Base-by-base conservation (phyloP, 176 grass and related monocot genomes). In the Carex myosuroides region DNA sequence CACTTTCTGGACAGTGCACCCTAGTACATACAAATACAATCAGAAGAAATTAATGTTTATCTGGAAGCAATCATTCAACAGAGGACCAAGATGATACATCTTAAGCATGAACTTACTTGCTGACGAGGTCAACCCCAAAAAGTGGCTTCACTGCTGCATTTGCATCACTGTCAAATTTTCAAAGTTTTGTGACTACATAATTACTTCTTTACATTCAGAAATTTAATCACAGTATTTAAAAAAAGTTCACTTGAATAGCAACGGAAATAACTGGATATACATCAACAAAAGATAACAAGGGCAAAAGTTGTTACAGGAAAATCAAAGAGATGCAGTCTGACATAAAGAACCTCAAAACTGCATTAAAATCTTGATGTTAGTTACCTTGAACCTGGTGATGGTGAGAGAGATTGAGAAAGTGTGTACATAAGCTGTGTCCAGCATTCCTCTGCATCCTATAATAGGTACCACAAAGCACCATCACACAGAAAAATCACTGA, bases 381-480 rank as follows among this genome's bases (percentile, higher is more conserved):
- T 82, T 85, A 99, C 97, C 97, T 99, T 83, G 87, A 74, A 69
- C 91, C 91, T 89, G 93, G 87, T 67, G 91, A 66, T 12, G 35
- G 44, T 74, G 50, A 87, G 84, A 99, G 91, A 88, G 97, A 92
- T 84, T 99, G 93, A 92, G 97, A 96, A 85, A 99, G 91, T 39
- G 97, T 94, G 84, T 95, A 99, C 81, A 96, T 87, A 54, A 99
- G 63, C 79, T 99, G 97, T 17, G 97, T 90, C 97, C 97, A 99
- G 83, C 97, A 99, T 88, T 99, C 97, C 86, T 99, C 97, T 79
- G 97, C 97, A 88, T 99, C 97, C 97, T 99, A 81, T 32, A 78
- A 86, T 72, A 85, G 65, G 62, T 42, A 26, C 46, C 67, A 87
- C 6, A 26, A 72, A 83, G 17, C 17, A 60, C 3, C 22, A 33